Conservation (phyloP, 805 yeast species). For the Yueomyces sinensis region DNA sequence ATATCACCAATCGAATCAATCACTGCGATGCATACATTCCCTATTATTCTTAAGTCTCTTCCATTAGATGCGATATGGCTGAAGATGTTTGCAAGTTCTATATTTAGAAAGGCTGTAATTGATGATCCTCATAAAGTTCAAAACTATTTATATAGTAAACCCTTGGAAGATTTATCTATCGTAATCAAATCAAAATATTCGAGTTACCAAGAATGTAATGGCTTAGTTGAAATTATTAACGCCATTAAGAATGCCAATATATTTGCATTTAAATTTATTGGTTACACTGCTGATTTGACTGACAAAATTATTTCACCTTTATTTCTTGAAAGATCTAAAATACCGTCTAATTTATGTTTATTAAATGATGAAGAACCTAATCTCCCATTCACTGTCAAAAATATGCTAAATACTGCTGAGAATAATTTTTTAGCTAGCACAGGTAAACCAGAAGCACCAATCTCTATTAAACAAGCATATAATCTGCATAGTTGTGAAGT, state of each 20-base stretch:
- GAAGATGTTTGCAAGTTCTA: neutral
- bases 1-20: no score
- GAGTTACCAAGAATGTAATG: neutral
- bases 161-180: neutral
- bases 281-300: neutral
- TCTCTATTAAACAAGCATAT: constrained; percentile 10
- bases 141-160: neutral
- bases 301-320: constrained; percentile 5
- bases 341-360: constrained; percentile 9
- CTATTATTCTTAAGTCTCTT: neutral
- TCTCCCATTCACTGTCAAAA: constrained; percentile 10
- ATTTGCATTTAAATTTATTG: neutral
- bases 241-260: neutral
- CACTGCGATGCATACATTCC: no score
- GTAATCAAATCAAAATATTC: no score
- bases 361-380: constrained; percentile 1
- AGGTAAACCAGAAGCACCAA: constrained; percentile 6
- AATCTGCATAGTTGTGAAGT: constrained; percentile 21
- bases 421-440: constrained; percentile 2
- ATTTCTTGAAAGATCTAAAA: constrained; percentile 12
- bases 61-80: neutral
- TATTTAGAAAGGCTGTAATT: neutral
- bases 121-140: neutral
- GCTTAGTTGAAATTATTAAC: no score
- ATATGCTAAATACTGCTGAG: neutral